Base-by-base conservation (phyloP, 129 eudicot genomes). In the Tagetes patula region DNA sequence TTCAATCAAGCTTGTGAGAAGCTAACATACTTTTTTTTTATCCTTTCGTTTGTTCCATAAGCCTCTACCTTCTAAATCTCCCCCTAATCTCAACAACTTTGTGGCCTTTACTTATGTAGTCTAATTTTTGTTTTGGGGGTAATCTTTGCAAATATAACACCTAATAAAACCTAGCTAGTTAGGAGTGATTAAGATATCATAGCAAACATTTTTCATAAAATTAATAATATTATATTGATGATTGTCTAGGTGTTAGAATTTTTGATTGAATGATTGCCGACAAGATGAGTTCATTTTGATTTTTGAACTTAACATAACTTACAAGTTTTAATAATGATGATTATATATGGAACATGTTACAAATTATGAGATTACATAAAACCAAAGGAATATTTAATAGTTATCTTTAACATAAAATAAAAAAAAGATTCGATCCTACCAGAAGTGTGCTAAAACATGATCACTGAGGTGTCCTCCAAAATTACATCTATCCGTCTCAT, bases 371-470 rank as follows among this genome's bases (percentile, higher is more conserved):
- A 55, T 55, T 55, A 30, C 33, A 33, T 33, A 12, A 6, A 37
- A 62, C 74, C 34, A 36, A 69, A 6, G 36, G 74, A 70, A 70
- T 39, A 55, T 71, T 27, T 54, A 55, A 31, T 41, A 39, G 67
- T 62, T 62, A 62, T 36, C 67, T 37, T 4, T 62, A 2, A 67
- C 31, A 47, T 33, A 68, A 46, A 68, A 40, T 32, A 36, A 11
- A 5, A 46, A 73, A 73, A 73, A 73, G 69, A 38, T 74, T 52
- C 66, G 79, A 75, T 52, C 41, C 66, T 48, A 72, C 55, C 42
- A 37, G 36, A 75, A 75, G 55, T 67, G 71, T 52, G 31, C 54
- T 52, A 41, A 74, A 50, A 64, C 65, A 53, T 32, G 48, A 65
- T 20, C 27, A 20, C 65, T 30, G 78, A 62, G 78, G 36, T 72